A percentile compares a stretch with the other conserved stretches of the same genome.
phyloP scores from a whole-genome alignment of 192 early-diverging fungal species.

The Obelidium mucronatum region DNA sequence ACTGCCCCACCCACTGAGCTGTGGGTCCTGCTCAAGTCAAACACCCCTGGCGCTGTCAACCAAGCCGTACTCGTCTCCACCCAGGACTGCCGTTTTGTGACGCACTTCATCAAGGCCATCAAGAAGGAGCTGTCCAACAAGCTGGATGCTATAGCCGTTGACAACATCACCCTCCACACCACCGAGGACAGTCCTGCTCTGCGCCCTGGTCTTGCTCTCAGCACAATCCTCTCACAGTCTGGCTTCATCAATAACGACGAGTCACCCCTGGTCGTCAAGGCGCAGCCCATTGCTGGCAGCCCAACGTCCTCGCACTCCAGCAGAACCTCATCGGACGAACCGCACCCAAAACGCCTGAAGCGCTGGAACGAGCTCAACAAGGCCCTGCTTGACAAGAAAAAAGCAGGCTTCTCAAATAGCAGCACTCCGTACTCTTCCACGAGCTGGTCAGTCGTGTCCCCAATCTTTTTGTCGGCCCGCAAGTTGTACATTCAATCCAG shows the following conservation, averaged over 20 bases:
- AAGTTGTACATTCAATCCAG: too few relatives aligned
- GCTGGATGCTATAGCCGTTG: slow-evolving; percentile 2
- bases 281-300: background rate
- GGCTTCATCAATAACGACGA: too few relatives aligned
- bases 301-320: background rate
- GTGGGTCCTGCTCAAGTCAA: slow-evolving; percentile 35
- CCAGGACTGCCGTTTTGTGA: slow-evolving; percentile 28
- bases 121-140: slow-evolving; percentile 35
- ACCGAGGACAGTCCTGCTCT: slow-evolving; percentile 25
- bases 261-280: slow-evolving; percentile 33
- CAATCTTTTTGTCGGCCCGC: too few relatives aligned
- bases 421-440: too few relatives aligned
- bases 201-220: slow-evolving; percentile 31
- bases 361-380: background rate
- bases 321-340: background rate
- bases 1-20: slow-evolving; percentile 27
- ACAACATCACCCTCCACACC: slow-evolving; percentile 33
- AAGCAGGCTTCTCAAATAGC: too few relatives aligned
- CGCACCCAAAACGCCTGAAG: background rate
- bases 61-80: slow-evolving; percentile 32
- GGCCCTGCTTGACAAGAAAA: background rate
- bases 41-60: slow-evolving; percentile 32
- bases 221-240: too few relatives aligned
- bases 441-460: too few relatives aligned
- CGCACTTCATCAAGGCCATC: slow-evolving; percentile 33